Evolutionary conservation across 768 basidiomycete genomes (phyloP).

Genomic region (Boletus huronensis): DNA sequence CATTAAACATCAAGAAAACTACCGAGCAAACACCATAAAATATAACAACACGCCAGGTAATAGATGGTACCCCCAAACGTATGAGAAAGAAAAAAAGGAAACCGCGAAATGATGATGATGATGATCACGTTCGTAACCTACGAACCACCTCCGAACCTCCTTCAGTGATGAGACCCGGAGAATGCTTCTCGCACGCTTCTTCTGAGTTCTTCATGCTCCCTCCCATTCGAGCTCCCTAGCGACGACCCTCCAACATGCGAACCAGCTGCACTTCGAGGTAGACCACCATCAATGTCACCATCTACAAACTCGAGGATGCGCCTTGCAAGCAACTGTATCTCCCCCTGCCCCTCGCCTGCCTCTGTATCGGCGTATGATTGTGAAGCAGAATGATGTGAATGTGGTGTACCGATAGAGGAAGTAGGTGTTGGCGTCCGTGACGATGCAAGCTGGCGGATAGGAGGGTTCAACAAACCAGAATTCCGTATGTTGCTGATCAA

Average conservation of each 20-base stretch:
- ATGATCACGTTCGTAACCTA: neutral
- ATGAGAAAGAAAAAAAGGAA: neutral
- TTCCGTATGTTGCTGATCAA: slow-evolving; percentile 86
- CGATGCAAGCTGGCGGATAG: slow-evolving; percentile 78
- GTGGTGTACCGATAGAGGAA: slow-evolving; percentile 73
- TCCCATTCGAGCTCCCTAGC: slow-evolving; percentile 51
- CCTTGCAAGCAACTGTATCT: slow-evolving; percentile 82
- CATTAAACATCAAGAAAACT: slow-evolving; percentile 3
- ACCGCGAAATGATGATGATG: too few relatives aligned
- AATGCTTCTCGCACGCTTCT: slow-evolving; percentile 83
- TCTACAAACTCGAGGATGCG: slow-evolving; percentile 88
- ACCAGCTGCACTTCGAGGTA: slow-evolving; percentile 57
- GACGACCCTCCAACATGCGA: slow-evolving; percentile 72
- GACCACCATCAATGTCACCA: slow-evolving; percentile 57
- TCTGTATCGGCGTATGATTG: slow-evolving; percentile 83
- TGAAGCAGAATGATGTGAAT: slow-evolving; percentile 60
- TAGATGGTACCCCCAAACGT: neutral
- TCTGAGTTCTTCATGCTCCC: slow-evolving; percentile 77
- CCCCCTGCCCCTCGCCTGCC: slow-evolving; percentile 83
- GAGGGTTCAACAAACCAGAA: slow-evolving; percentile 77
- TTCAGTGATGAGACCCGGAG: slow-evolving; percentile 50
- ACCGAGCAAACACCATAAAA: slow-evolving; percentile 11
- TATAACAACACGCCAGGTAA: slow-evolving; percentile 2
- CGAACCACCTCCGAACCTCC: neutral
- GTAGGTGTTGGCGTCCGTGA: slow-evolving; percentile 67